Percentiles rank a stretch among this genome's conserved stretches.
phyloP scores from a whole-genome alignment of 192 early-diverging fungal genomes.

The Coemansia sp. region DNA sequence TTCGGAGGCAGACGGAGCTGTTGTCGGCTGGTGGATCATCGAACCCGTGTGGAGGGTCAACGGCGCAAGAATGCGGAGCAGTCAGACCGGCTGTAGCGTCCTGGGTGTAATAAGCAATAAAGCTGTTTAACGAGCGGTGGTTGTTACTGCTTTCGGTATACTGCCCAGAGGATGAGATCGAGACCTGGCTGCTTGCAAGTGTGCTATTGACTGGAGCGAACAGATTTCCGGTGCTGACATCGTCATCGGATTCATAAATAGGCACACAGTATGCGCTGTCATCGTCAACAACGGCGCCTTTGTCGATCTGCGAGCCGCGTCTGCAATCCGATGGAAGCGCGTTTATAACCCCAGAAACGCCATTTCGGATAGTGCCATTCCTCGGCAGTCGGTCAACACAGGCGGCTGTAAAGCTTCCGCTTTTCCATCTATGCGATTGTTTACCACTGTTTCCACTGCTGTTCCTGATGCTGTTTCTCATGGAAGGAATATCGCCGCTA shows the following conservation, averaged over 20 bases:
- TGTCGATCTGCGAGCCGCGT: neutral
- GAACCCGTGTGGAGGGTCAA: neutral
- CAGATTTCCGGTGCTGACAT: constrained; percentile 15
- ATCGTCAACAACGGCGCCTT: neutral
- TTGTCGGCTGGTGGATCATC: neutral
- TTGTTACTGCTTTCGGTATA: constrained; percentile 2
- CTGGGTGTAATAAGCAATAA: constrained; percentile 1
- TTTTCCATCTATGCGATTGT: neutral
- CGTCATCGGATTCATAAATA: neutral
- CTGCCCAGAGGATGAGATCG: neutral
- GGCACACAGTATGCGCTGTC: constrained; percentile 3
- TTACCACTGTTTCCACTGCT: neutral
- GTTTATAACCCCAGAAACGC: neutral
- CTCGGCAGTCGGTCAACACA: neutral
- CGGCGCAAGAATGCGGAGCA: neutral
- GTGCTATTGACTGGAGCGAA: constrained; percentile 42
- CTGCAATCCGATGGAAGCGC: constrained; percentile 1
- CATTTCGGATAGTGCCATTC: neutral
- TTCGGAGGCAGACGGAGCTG: neutral
- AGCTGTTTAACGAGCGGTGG: constrained; percentile 9
- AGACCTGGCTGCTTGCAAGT: constrained; percentile 9
- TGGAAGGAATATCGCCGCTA: neutral
- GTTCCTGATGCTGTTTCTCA: neutral
- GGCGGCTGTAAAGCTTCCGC: constrained; percentile 5
- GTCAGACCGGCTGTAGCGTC: neutral